Evolutionary conservation across 331 rosid species (phyloP), one percentile per base, ranked within the genome.

Genomic region (Saraca asoca): DNA sequence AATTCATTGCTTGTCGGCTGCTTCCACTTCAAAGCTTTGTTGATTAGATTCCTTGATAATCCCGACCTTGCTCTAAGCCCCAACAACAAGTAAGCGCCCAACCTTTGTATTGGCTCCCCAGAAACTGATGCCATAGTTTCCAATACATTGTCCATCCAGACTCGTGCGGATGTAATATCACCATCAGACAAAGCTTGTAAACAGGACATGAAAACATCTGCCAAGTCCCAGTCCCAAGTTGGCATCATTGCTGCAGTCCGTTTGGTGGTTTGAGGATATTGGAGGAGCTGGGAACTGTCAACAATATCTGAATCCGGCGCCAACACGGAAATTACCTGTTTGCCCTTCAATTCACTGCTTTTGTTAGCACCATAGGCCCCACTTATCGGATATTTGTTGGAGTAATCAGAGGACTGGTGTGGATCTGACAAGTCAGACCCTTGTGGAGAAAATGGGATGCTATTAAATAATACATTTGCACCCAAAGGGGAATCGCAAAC

Each of bases 1-100:
- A 94, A 78, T 53, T 94, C 93, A 31, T 79, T 72, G 81, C 96
- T 70, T 31, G 95, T 73, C 5, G 99, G 99, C 62, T 86, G 85
- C 41, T 83, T 82, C 18, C 99, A 94, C 69, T 80, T 86, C 45
- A 94, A 68, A 39, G 89, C 51, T 46, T 80, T 90, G 87, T 90
- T 90, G 81, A 94, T 90, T 51, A 43, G 7, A 64, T 90, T 90
- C 58, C 99, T 97, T 5, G 99, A 90, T 60, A 82, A 77, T 62
- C 80, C 97, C 79, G 85, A 44, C 82, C 81, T 86, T 34, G 99
- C 99, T 77, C 85, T 80, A 11, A 94, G 85, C 71, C 99, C 99
- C 79, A 90, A 97, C 84, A 94, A 79, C 92, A 86, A 35, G 85
- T 94, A 94, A 71, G 99, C 97, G 51, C 97, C 96, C 78, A 94